Evolutionary conservation across 352 stramenopile species (phyloP).

Genomic region (Phytophthora macrochlamydospora): DNA sequence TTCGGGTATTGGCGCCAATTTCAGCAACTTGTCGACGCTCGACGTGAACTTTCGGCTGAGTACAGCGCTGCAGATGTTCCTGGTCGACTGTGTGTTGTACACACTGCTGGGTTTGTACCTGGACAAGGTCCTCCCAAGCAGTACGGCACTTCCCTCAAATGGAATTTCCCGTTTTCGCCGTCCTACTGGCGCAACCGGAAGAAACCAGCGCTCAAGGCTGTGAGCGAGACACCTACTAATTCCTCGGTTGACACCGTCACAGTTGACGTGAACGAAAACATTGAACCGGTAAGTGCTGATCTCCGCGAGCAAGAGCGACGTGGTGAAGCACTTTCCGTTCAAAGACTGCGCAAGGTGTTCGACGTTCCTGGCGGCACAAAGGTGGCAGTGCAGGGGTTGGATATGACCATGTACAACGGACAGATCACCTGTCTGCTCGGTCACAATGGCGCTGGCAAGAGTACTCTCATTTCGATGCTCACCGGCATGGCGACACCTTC

Average conservation of each 20-base stretch:
- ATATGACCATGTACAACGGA: constrained; percentile 84
- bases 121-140: constrained; percentile 89
- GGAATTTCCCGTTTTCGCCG: constrained; percentile 89
- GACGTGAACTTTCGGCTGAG: constrained; percentile 64
- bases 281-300: constrained; percentile 35
- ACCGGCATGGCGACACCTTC: constrained; percentile 71
- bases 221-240: constrained; percentile 6
- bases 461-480: constrained; percentile 88
- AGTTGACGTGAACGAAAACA: constrained; percentile 25
- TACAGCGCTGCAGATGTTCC: constrained; percentile 71
- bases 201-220: neutral
- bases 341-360: constrained; percentile 60
- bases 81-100: constrained; percentile 87
- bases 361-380: constrained; percentile 65
- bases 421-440: constrained; percentile 91
- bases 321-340: constrained; percentile 38
- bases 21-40: constrained; percentile 37
- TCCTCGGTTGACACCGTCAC: constrained; percentile 20
- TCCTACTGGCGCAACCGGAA: constrained; percentile 30
- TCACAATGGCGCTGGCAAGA: constrained; percentile 92
- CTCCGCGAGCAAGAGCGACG: constrained; percentile 32
- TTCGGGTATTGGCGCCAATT: constrained; percentile 44
- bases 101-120: constrained; percentile 91
- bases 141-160: constrained; percentile 87
- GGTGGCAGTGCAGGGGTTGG: constrained; percentile 73